Percentiles rank a stretch among this genome's conserved stretches.
These are phyloP conservation scores for Malus hybrid DNA, from an alignment of 331 rosid species.

Conservation along the genomic window DNA sequence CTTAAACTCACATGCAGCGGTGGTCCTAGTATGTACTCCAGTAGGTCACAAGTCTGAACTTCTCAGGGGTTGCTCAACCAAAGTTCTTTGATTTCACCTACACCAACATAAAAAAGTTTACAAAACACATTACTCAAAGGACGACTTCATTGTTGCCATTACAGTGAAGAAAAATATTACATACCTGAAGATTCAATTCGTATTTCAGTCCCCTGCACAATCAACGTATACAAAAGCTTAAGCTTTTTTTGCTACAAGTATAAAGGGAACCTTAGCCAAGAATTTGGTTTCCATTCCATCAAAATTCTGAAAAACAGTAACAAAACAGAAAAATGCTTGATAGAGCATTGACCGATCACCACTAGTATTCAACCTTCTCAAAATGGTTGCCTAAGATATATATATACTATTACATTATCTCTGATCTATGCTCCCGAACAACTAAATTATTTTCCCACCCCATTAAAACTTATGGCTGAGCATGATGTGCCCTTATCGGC, in stretches of 20 bases:
- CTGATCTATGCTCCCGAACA: slow-evolving; percentile 13
- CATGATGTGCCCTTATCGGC: slow-evolving; percentile 38
- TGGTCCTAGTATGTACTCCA: neutral
- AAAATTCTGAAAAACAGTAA: slow-evolving; percentile 18
- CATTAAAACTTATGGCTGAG: slow-evolving; percentile 35
- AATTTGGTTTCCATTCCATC: slow-evolving; percentile 26
- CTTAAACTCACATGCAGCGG: slow-evolving; percentile 1
- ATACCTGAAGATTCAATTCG: slow-evolving; percentile 18
- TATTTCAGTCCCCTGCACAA: slow-evolving; percentile 2
- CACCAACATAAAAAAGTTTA: slow-evolving; percentile 5
- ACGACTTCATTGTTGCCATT: slow-evolving; percentile 1
- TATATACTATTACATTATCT: slow-evolving; percentile 34
- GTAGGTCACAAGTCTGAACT: slow-evolving; percentile 2
- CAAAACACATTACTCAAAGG: neutral
- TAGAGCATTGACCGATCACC: slow-evolving; percentile 24
- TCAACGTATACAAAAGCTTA: neutral
- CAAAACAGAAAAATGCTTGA: slow-evolving; percentile 16
- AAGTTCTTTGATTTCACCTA: slow-evolving; percentile 9
- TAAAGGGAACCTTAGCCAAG: slow-evolving; percentile 19
- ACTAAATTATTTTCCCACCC: slow-evolving; percentile 35
- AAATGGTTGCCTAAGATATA: slow-evolving; percentile 39
- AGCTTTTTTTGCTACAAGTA: neutral
- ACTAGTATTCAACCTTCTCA: slow-evolving; percentile 39
- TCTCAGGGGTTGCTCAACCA: slow-evolving; percentile 1
- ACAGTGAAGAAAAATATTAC: neutral